A percentile compares a stretch with the other conserved stretches of the same genome.
phyloP scores from a whole-genome alignment of 1,139 yeast genomes.

The Scheffersomyces titani region DNA sequence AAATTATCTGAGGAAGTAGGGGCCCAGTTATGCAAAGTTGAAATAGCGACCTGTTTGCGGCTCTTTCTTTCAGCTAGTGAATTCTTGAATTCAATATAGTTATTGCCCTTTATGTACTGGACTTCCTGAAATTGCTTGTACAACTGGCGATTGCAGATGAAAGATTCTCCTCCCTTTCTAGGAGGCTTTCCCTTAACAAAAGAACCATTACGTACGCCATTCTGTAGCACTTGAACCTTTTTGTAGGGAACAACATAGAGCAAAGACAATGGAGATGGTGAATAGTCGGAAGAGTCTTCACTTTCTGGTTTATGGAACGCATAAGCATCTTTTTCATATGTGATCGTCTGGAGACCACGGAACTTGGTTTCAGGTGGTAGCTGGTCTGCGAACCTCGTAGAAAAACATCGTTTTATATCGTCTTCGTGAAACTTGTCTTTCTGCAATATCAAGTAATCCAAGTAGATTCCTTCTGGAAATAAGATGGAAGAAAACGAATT shows the following conservation, averaged over 20 bases:
- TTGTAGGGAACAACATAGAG: conserved; percentile 28
- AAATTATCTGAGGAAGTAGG: conserved; percentile 36
- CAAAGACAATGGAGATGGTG: conserved; percentile 40
- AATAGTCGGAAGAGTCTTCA: conserved; percentile 6
- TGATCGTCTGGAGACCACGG: conserved; percentile 20
- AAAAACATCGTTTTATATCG: conserved; percentile 58
- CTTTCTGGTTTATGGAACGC: conserved; percentile 25
- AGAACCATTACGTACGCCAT: conserved; percentile 57
- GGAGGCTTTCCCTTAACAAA: conserved; percentile 47
- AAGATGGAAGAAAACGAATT: conserved; percentile 49
- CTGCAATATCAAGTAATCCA: conserved; percentile 60
- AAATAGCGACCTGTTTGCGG: conserved; percentile 23
- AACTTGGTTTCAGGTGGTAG: background rate
- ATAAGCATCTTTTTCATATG: conserved; percentile 25
- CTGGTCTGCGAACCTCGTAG: conserved; percentile 25
- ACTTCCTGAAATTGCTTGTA: conserved; percentile 16
- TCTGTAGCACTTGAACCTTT: conserved; percentile 44
- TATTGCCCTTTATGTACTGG: conserved; percentile 6
- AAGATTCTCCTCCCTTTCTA: conserved; percentile 45
- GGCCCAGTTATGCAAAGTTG: conserved; percentile 32
- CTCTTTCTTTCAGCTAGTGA: conserved; percentile 20
- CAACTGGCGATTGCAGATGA: conserved; percentile 34
- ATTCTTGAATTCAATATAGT: conserved; percentile 31
- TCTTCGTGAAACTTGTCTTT: conserved; percentile 21
- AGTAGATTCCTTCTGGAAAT: conserved; percentile 42